These are phyloP conservation scores for Ceratopteris richardii DNA, from an alignment of 75 land plant genomes.

Conservation along the genomic window DNA sequence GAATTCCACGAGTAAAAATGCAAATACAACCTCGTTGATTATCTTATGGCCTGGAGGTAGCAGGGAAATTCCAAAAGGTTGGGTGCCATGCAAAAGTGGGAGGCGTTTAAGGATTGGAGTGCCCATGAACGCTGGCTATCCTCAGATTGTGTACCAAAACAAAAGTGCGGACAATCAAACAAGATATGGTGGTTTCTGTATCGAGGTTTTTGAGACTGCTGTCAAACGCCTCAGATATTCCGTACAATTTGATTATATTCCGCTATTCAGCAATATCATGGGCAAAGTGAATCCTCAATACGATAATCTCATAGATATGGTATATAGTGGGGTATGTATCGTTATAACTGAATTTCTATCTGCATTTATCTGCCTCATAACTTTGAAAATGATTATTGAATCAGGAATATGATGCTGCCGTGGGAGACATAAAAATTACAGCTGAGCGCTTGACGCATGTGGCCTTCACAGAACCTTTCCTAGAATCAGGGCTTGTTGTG, in stretches of 20 bases:
- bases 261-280: no score
- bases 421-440: slow-evolving; percentile 31
- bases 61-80: slow-evolving; percentile 41
- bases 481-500: slow-evolving; percentile 24
- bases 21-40: slow-evolving; percentile 9
- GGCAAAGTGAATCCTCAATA: no score
- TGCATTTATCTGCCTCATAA: neutral
- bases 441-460: slow-evolving; percentile 25
- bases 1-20: neutral
- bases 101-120: slow-evolving; percentile 43
- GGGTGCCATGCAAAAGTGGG: slow-evolving; percentile 36
- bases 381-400: neutral
- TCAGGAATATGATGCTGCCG: slow-evolving; percentile 33
- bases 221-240: slow-evolving; percentile 35
- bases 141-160: slow-evolving; percentile 23
- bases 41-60: slow-evolving; percentile 64
- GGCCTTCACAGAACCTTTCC: slow-evolving; percentile 37
- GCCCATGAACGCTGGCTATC: slow-evolving; percentile 44
- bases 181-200: slow-evolving; percentile 40
- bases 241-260: slow-evolving; percentile 2
- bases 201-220: slow-evolving; percentile 56
- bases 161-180: slow-evolving; percentile 9
- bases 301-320: neutral
- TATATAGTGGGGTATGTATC: neutral
- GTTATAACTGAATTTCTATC: no score